Conservation (phyloP, 805 yeast genomes). For the Candida pseudofarinosa region DNA sequence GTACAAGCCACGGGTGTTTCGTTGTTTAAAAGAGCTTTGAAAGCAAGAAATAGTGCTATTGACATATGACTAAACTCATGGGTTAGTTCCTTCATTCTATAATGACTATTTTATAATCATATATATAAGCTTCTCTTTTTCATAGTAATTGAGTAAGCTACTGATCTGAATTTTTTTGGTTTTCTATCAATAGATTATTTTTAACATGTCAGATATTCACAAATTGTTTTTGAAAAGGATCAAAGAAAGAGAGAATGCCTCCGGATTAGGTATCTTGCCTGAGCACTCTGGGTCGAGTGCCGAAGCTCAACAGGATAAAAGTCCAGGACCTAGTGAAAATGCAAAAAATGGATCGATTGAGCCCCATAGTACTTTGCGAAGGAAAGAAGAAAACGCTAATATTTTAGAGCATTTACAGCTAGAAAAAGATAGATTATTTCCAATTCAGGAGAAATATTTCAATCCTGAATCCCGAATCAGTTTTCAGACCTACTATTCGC, state of each 20-base stretch:
- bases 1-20: constrained; percentile 44
- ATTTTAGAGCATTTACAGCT: not conserved
- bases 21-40: constrained; percentile 29
- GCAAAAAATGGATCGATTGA: not conserved
- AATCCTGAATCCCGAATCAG: constrained; percentile 6
- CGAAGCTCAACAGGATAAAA: not conserved
- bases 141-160: not conserved
- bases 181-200: too few relatives aligned
- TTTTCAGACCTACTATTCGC: constrained; percentile 50
- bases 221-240: constrained; percentile 20
- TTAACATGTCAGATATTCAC: constrained; percentile 25
- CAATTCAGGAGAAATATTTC: constrained; percentile 14
- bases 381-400: not conserved
- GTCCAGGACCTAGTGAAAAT: not conserved
- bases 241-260: constrained; percentile 19
- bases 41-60: constrained; percentile 33
- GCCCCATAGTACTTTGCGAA: too few relatives aligned
- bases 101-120: not conserved
- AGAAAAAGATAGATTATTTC: constrained; percentile 13
- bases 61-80: constrained; percentile 29
- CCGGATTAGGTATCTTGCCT: constrained; percentile 17
- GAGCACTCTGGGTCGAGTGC: constrained; percentile 10
- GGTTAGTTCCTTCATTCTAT: constrained; percentile 9
- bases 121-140: not conserved
- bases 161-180: not conserved